A percentile compares a stretch with the other conserved stretches of the same genome.
phyloP scores from a whole-genome alignment of 2,329 filamentous ascomycete species.

The Pestalotiopsis sp. region DNA sequence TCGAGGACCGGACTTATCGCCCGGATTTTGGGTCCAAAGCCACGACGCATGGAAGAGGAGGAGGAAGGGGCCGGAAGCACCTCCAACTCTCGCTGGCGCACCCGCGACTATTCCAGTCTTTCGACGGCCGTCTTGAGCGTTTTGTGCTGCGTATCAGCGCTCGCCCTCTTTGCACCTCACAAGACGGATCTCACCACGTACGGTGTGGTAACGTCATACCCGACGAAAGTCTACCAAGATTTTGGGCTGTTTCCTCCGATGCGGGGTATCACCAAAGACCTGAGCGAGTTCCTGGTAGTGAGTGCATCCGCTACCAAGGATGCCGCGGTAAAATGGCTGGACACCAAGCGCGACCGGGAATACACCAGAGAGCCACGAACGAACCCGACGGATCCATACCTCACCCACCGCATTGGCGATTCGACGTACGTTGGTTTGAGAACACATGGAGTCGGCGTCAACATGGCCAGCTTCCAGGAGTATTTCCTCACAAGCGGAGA shows the following conservation, averaged over 20 bases:
- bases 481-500: neutral
- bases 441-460: neutral
- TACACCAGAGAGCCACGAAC: neutral
- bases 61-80: neutral
- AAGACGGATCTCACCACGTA: neutral
- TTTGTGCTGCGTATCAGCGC: neutral
- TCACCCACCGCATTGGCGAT: neutral
- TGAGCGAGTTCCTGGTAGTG: neutral
- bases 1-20: neutral
- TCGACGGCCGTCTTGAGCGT: neutral
- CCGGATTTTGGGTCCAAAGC: neutral
- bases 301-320: neutral
- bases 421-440: neutral
- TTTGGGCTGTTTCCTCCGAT: neutral
- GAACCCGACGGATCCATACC: neutral
- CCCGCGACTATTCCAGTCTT: neutral
- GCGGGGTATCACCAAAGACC: neutral
- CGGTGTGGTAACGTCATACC: neutral
- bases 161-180: constrained; percentile 5
- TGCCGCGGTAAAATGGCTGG: neutral
- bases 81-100: neutral
- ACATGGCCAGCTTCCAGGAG: neutral
- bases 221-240: neutral
- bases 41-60: neutral
- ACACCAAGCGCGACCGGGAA: neutral